Evolutionary conservation across 768 basidiomycete genomes (phyloP).

Genomic region (Pholiota microspora): DNA sequence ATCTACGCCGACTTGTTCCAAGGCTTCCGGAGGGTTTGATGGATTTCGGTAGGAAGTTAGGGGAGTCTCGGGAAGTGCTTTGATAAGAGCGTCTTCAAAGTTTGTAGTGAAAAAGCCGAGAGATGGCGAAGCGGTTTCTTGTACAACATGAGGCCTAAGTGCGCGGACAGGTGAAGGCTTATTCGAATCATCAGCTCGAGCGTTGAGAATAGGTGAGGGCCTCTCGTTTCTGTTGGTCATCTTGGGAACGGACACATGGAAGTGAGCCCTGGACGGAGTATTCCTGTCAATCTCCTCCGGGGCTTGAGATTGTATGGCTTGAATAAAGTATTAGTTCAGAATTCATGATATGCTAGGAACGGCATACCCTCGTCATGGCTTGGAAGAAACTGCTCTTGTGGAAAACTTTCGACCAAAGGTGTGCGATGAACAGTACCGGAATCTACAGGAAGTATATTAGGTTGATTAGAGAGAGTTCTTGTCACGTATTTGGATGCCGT

Average conservation of each 20-base stretch:
- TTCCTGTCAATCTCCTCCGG: not conserved
- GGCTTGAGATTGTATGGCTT: no score
- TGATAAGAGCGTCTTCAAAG: constrained; percentile 11
- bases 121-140: constrained; percentile 7
- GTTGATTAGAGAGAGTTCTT: not conserved
- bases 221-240: not conserved
- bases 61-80: not conserved
- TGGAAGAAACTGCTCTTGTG: not conserved
- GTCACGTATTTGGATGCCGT: not conserved
- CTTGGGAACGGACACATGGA: not conserved
- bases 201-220: not conserved
- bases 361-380: not conserved
- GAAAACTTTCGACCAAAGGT: not conserved
- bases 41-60: not conserved
- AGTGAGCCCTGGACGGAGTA: not conserved
- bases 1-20: not conserved
- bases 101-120: constrained; percentile 16
- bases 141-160: no score
- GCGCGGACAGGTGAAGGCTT: not conserved
- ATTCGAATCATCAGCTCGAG: not conserved
- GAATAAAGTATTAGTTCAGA: not conserved
- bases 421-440: not conserved
- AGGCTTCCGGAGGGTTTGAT: not conserved
- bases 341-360: not conserved
- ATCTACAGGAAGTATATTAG: not conserved